Evolutionary conservation across 345 rosid species (phyloP).

Genomic region (Anastatica hierochuntica): DNA sequence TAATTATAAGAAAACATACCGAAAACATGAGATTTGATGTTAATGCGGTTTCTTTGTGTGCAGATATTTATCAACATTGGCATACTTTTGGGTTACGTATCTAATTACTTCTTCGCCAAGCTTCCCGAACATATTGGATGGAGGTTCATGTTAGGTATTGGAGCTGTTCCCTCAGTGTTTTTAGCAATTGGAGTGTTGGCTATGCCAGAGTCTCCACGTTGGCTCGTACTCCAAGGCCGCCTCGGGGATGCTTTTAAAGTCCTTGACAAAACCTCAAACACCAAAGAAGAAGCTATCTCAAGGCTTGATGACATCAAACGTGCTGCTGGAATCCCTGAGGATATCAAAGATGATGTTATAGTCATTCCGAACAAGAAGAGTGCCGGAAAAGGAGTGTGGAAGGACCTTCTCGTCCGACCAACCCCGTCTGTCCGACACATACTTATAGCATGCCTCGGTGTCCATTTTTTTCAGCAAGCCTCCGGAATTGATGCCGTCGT

Average conservation of each 20-base stretch:
- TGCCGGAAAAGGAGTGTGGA: conserved; percentile 47
- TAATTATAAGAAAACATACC: background rate
- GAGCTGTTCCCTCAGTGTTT: conserved; percentile 39
- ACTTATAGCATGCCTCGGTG: conserved; percentile 46
- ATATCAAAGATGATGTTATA: conserved; percentile 34
- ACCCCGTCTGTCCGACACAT: conserved; percentile 41
- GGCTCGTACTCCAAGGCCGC: conserved; percentile 54
- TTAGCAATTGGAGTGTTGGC: conserved; percentile 43
- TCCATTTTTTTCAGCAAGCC: conserved; percentile 67
- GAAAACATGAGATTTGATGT: background rate
- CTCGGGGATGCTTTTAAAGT: conserved; percentile 44
- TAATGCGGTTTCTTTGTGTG: background rate
- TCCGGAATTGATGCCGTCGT: conserved; percentile 66
- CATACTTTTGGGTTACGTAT: conserved; percentile 51
- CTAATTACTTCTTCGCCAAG: conserved; percentile 45
- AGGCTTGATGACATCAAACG: conserved; percentile 40
- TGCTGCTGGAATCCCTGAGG: conserved; percentile 25
- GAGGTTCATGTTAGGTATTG: conserved; percentile 65
- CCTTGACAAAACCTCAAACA: conserved; percentile 36
- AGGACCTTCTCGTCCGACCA: conserved; percentile 42
- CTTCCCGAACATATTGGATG: conserved; percentile 40
- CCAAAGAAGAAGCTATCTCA: conserved; percentile 36
- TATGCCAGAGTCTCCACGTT: conserved; percentile 75
- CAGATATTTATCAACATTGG: conserved; percentile 51
- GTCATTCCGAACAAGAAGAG: conserved; percentile 5